Evolutionary conservation across 2,329 filamentous ascomycete species (phyloP).

Genomic region (Cercospora sesami): DNA sequence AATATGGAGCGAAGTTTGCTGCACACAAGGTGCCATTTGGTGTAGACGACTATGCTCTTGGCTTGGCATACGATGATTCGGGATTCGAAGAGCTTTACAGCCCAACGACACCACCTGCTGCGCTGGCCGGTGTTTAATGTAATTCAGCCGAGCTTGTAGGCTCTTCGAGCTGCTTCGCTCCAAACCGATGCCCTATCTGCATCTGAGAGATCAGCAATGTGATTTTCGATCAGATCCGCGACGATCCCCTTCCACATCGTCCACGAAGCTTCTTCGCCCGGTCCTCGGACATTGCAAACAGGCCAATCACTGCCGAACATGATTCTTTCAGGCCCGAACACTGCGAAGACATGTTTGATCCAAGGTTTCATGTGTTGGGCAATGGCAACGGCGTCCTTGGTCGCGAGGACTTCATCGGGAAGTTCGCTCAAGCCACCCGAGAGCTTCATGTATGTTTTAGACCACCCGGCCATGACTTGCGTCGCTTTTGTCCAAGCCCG

Average conservation of each 20-base stretch:
- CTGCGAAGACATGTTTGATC: conserved; percentile 68
- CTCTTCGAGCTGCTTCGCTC: conserved; percentile 68
- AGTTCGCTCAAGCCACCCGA: conserved; percentile 84
- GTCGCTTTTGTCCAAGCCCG: conserved; percentile 69
- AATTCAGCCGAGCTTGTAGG: conserved; percentile 55
- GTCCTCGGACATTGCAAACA: conserved; percentile 72
- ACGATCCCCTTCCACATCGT: conserved; percentile 72
- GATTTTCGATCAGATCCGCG: conserved; percentile 58
- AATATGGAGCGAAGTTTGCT: background rate
- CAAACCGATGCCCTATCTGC: conserved; percentile 68
- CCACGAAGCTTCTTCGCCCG: conserved; percentile 64
- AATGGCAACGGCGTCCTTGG: conserved; percentile 53
- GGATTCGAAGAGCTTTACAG: background rate
- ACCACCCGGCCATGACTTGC: conserved; percentile 63
- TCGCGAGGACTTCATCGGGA: conserved; percentile 44
- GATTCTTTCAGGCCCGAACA: conserved; percentile 69
- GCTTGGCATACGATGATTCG: conserved; percentile 2
- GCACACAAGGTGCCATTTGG: background rate
- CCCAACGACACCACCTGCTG: background rate
- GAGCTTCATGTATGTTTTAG: conserved; percentile 83
- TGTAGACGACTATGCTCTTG: background rate
- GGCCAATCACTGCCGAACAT: conserved; percentile 97
- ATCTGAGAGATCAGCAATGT: conserved; percentile 51
- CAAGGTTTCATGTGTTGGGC: conserved; percentile 67
- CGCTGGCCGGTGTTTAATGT: background rate